Evolutionary conservation across 345 rosid species (phyloP).

Genomic region (Excoecaria cochinchinensis): DNA sequence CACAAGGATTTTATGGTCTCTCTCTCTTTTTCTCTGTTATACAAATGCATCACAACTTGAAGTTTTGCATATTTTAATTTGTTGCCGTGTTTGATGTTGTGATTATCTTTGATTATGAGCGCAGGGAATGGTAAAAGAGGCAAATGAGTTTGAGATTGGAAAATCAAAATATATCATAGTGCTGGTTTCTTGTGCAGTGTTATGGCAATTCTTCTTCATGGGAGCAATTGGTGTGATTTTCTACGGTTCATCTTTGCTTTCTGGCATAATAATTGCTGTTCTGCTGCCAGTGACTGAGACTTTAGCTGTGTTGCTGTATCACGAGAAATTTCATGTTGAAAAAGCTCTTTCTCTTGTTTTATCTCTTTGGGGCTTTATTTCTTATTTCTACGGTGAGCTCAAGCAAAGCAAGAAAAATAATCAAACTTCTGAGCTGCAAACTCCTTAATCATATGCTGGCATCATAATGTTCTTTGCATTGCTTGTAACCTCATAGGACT

Average conservation of each 20-base stretch:
- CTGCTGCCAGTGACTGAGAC: constrained; percentile 2
- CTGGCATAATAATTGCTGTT: constrained; percentile 12
- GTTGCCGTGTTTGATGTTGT: too few species aligned
- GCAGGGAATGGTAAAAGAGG: background rate
- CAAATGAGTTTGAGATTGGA: constrained; percentile 13
- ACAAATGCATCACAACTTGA: too few species aligned
- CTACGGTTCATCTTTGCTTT: background rate
- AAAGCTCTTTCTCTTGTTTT: constrained; percentile 20
- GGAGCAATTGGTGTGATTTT: constrained; percentile 25
- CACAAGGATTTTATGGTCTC: constrained; percentile 9
- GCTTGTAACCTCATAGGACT: too few species aligned
- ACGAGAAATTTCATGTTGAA: constrained; percentile 15
- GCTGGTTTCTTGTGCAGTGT: constrained; percentile 6
- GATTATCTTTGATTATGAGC: background rate
- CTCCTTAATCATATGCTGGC: background rate
- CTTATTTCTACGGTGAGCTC: constrained; percentile 23
- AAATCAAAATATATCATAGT: constrained; percentile 13
- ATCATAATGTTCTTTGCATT: too few species aligned
- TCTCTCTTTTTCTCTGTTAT: background rate
- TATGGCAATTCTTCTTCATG: constrained; percentile 32
- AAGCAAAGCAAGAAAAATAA: constrained; percentile 10
- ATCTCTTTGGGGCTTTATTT: constrained; percentile 25
- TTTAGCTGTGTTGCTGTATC: constrained; percentile 19
- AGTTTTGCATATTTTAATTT: too few species aligned
- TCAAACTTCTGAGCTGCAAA: background rate